Percentiles rank a stretch among this genome's conserved stretches.
phyloP scores from a whole-genome alignment of 805 yeast species.

The Candida stauntonica region DNA sequence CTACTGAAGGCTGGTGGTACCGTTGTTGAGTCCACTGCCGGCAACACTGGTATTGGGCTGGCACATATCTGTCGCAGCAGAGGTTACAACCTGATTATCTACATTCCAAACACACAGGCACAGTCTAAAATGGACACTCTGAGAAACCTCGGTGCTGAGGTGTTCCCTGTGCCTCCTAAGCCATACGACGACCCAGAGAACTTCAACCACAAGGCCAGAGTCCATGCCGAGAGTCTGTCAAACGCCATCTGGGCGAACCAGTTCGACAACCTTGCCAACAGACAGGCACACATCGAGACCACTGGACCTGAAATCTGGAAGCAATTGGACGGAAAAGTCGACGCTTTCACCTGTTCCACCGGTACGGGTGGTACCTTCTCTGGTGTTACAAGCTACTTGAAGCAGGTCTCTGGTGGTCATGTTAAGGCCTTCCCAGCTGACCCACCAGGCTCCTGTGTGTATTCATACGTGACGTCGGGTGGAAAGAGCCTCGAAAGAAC shows the following conservation, averaged over 20 bases:
- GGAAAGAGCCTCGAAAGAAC: slow-evolving; percentile 65
- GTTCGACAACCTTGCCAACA: slow-evolving; percentile 82
- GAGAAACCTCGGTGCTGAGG: slow-evolving; percentile 77
- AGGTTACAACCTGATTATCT: slow-evolving; percentile 81
- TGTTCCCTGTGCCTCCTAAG: slow-evolving; percentile 83
- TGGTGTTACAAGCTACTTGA: slow-evolving; percentile 76
- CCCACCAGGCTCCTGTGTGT: slow-evolving; percentile 89
- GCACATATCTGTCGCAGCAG: slow-evolving; percentile 77
- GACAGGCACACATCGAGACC: slow-evolving; percentile 83
- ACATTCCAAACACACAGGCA: slow-evolving; percentile 90
- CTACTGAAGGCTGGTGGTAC: slow-evolving; percentile 73
- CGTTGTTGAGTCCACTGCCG: slow-evolving; percentile 91
- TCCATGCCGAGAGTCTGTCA: slow-evolving; percentile 70
- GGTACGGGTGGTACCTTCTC: slow-evolving; percentile 95
- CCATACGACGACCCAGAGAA: slow-evolving; percentile 78
- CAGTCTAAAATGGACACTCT: slow-evolving; percentile 73
- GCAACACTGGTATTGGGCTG: slow-evolving; percentile 91
- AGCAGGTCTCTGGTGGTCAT: slow-evolving; percentile 57
- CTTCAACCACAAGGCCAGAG: slow-evolving; percentile 81
- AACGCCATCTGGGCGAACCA: slow-evolving; percentile 94
- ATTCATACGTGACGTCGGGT: slow-evolving; percentile 67
- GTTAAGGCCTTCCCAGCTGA: slow-evolving; percentile 75
- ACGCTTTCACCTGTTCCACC: slow-evolving; percentile 84
- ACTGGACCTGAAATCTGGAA: slow-evolving; percentile 94
- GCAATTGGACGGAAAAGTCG: slow-evolving; percentile 72